Evolutionary conservation across 495 filamentous ascomycete species (phyloP), one percentile per base, ranked within the genome.

Genomic region (Talaromyces proteolyticus): DNA sequence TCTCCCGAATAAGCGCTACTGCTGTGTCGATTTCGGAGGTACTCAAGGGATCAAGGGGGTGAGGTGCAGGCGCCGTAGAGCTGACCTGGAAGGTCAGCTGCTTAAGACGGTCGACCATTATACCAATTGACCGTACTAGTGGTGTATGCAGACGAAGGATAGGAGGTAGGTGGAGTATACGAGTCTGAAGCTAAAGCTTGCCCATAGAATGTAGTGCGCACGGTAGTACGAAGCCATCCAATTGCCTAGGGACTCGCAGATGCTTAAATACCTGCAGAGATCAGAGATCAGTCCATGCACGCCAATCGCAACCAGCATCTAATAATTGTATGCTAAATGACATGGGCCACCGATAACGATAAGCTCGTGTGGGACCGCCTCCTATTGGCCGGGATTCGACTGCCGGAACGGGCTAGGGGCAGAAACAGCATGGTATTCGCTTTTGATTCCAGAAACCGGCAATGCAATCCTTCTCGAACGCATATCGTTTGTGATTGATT

Each of bases 31-130:
- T 95, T 61, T 97, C 91, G 4, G 70, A 57, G 0, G 79, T 78
- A 14, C 80, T 77, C 42, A 97, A 82, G 42, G 92, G 92, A 56
- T 96, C 91, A 54, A 95, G 81, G 11, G 92, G 92, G 61, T 97
- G 85, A 38, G 83, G 82, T 26, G 74, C 74, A 12, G 72, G 66
- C 19, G 69, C 53, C 21, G 69, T 71, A 45, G 77, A 79, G 50
- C 69, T 76, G 66, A 89, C 69, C 61, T 88, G 85, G 41, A 78
- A 68, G 57, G 78, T 72, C 61, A 88, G 70, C 60, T 87, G 81
- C 65, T 84, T 80, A 26, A 89, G 75, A 55, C 82, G 77, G 54
- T 88, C 80, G 55, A 85, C 74, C 55, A 80, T 81, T 84, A 86
- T 86, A 42, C 43, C 12, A 20, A 41, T 3, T 3, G 14, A 18